phyloP scores from a whole-genome alignment of 169 alveolate genomes.

The Plasmodium inui region DNA sequence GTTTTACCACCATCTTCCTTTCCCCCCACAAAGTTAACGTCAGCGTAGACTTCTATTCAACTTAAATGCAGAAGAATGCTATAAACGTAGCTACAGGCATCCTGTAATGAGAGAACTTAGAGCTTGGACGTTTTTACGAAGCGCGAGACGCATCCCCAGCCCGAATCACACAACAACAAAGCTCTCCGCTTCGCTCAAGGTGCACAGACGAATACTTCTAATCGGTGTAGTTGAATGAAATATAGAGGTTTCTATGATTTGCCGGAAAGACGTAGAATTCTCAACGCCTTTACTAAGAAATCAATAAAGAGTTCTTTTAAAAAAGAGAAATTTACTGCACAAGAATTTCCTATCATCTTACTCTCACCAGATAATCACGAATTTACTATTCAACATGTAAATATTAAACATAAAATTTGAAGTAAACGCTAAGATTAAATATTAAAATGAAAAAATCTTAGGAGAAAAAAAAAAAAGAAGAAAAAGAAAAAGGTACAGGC shows the following conservation, averaged over 20 bases:
- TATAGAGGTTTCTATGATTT: constrained; percentile 12
- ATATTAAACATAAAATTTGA: not conserved
- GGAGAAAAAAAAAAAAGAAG: not conserved
- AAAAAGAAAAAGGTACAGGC: not conserved
- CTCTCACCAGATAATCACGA: constrained; percentile 17
- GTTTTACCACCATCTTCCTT: not conserved
- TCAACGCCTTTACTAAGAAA: not conserved
- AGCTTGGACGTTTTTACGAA: not conserved
- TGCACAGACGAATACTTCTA: not conserved
- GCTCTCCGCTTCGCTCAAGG: not conserved
- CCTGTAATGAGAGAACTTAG: not conserved
- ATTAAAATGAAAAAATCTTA: not conserved
- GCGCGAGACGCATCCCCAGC: not conserved
- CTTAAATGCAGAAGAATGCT: not conserved
- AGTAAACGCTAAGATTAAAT: not conserved
- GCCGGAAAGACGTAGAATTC: not conserved
- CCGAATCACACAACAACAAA: not conserved
- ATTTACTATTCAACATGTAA: constrained; percentile 7
- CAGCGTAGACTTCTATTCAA: not conserved
- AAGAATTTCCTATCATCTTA: constrained; percentile 16
- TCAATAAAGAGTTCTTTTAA: not conserved
- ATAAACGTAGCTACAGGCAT: not conserved
- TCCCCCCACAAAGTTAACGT: not conserved
- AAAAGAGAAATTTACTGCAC: not conserved
- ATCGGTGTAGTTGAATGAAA: not conserved